phyloP scores from a whole-genome alignment of 768 basidiomycete genomes.

The Psilocybe cubensis region DNA sequence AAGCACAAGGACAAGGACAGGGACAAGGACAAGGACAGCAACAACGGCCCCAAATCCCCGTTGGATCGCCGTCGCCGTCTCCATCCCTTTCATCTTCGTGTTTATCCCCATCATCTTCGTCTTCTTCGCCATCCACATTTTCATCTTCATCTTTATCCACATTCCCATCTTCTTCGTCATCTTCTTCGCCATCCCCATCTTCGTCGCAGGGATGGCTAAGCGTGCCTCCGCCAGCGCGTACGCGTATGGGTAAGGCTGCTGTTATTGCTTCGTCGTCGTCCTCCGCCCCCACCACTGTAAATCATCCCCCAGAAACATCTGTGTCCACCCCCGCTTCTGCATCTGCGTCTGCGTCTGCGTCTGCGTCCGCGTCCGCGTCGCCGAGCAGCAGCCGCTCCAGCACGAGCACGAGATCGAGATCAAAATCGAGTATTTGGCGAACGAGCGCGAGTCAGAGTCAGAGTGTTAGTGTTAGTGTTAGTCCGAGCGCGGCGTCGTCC shows the following conservation, averaged over 20 bases:
- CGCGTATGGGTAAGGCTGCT: neutral
- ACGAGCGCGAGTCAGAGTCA: neutral
- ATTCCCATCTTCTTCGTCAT: neutral
- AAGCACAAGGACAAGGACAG: too few species aligned
- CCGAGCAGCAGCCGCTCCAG: neutral
- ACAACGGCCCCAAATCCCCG: neutral
- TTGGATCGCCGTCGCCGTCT: neutral
- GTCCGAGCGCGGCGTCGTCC: neutral
- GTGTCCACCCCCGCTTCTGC: neutral
- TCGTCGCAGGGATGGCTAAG: neutral
- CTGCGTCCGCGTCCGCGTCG: neutral
- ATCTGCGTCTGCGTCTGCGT: neutral
- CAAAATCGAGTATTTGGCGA: too few species aligned
- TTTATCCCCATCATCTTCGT: neutral
- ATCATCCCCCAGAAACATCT: too few species aligned
- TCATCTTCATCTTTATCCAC: neutral
- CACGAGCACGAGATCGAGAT: neutral
- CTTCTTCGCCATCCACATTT: neutral
- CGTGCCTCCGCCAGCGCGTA: conserved; percentile 3
- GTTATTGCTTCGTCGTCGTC: neutral
- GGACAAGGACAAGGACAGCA: too few species aligned
- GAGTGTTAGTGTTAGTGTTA: too few species aligned
- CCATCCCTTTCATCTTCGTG: neutral
- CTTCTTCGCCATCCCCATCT: neutral
- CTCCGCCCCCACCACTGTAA: too few species aligned